Base-by-base conservation (phyloP, 176 grass and related monocot genomes). In the Zea luxurians region DNA sequence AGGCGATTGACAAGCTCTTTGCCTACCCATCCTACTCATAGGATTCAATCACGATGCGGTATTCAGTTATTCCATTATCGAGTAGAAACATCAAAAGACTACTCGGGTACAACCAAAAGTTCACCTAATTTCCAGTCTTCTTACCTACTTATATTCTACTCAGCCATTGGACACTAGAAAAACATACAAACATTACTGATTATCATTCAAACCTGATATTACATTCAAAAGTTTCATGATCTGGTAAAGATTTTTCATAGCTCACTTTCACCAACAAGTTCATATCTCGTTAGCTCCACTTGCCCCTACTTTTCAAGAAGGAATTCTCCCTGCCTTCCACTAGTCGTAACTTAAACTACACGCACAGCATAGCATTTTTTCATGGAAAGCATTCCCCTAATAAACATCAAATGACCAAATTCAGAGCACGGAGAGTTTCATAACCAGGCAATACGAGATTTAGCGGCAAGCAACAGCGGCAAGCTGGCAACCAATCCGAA, bases 11-110 rank as follows among this genome's bases (percentile, higher is more conserved):
- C 7, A 27, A 42, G 3, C 40, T 77, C 47, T 61, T 18, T 64
- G 54, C 8, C 47, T 70, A 59, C 27, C 18, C 13, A 63, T 76
- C 37, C 20, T 71, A 65, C 0, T 36, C 1, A 21, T 64, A 8
- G 15, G 37, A 73, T 64, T 71, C 5, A 0, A 77, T 70, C 37
- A 64, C 21, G 57, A 71, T 49, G 21, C 4, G 43, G 5, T 7
- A 18, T 71, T 48, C 76, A 70, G 10, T 6, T 41, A 59, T 70
- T 78, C 9, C 7, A 80, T 71, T 76, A 67, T 48, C 7, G 44
- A 43, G 13, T 77, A 59, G 66, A 76, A 80, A 77, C 5, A 42
- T 34, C 27, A 71, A 58, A 84, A 76, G 18, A 70, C 45, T 48
- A 48, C 10, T 8, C 18, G 8, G 27, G 6, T 70, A 37, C 11